phyloP scores from a whole-genome alignment of 768 basidiomycete genomes.

The Leccinellum rugosiceps region DNA sequence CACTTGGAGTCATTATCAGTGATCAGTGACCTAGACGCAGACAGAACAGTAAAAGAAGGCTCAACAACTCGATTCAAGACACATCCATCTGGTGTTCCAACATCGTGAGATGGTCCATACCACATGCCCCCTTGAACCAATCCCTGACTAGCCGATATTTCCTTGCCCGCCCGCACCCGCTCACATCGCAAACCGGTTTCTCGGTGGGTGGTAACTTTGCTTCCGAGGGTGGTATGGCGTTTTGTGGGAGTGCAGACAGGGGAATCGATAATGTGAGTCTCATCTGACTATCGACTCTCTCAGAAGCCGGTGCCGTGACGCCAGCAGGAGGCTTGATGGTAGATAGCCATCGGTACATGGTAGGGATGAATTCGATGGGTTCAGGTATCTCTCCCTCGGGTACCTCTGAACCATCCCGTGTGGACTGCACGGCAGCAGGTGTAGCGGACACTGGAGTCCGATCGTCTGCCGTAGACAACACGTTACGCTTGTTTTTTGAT shows the following conservation, averaged over 20 bases:
- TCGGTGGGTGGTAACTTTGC: constrained; percentile 3
- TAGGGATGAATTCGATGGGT: constrained; percentile 42
- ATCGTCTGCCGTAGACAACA: constrained; percentile 46
- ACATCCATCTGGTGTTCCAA: constrained; percentile 37
- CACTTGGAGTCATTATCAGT: not conserved
- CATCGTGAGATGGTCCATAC: constrained; percentile 59
- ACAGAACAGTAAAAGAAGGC: not conserved
- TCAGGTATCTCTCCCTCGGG: constrained; percentile 41
- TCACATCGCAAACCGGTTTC: constrained; percentile 46
- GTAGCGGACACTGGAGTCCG: constrained; percentile 33
- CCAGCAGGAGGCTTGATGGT: constrained; percentile 36
- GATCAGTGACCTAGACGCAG: not conserved
- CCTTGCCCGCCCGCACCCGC: constrained; percentile 51
- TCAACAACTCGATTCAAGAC: not conserved
- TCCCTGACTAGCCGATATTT: constrained; percentile 68
- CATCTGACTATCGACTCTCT: constrained; percentile 30
- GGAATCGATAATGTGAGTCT: constrained; percentile 56
- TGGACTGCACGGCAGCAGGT: constrained; percentile 27
- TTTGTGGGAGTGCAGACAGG: constrained; percentile 20
- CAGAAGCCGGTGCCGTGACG: constrained; percentile 2
- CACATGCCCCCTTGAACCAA: constrained; percentile 59
- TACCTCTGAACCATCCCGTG: constrained; percentile 29
- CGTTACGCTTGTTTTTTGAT: constrained; percentile 58
- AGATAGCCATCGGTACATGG: constrained; percentile 74
- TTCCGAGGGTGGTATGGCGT: constrained; percentile 9